These are phyloP conservation scores for Bacidia gigantensis DNA, from an alignment of 495 filamentous ascomycete species.

Conservation along the genomic window DNA sequence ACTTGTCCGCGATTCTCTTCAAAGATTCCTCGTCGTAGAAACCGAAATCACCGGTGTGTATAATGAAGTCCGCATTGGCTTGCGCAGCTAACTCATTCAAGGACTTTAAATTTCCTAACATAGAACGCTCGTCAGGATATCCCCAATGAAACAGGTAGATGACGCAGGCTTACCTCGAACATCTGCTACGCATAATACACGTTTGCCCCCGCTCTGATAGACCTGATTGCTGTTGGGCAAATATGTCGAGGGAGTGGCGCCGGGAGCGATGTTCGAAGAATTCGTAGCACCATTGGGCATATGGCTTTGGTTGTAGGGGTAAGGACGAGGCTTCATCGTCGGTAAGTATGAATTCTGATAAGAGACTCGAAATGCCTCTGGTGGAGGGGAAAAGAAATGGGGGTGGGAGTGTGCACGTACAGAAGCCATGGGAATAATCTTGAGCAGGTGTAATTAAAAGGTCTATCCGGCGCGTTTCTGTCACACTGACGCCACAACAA, in stretches of 20 bases:
- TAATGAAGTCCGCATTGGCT: constrained; percentile 86
- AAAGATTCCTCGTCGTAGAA: constrained; percentile 96
- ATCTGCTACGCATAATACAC: constrained; percentile 92
- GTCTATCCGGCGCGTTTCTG: background rate
- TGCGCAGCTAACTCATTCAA: constrained; percentile 91
- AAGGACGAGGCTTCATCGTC: constrained; percentile 12
- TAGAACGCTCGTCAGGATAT: constrained; percentile 8
- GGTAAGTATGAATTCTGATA: background rate
- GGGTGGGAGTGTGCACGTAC: background rate
- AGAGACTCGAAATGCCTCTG: background rate
- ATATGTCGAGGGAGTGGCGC: constrained; percentile 27
- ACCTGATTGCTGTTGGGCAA: constrained; percentile 58
- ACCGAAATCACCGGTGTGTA: constrained; percentile 97
- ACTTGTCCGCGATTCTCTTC: constrained; percentile 98
- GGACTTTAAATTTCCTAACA: constrained; percentile 78
- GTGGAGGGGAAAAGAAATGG: background rate
- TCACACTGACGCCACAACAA: background rate
- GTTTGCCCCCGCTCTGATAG: constrained; percentile 68
- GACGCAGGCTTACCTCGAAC: constrained; percentile 61
- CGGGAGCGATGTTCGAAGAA: constrained; percentile 22
- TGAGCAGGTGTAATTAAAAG: background rate
- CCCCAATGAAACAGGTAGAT: background rate
- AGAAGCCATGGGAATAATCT: background rate
- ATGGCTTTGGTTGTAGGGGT: constrained; percentile 17
- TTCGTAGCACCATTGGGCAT: constrained; percentile 18